Evolutionary conservation across 2,329 filamentous ascomycete genomes (phyloP), one percentile per base, ranked within the genome.

Genomic region (Trichoderma simmonsii): DNA sequence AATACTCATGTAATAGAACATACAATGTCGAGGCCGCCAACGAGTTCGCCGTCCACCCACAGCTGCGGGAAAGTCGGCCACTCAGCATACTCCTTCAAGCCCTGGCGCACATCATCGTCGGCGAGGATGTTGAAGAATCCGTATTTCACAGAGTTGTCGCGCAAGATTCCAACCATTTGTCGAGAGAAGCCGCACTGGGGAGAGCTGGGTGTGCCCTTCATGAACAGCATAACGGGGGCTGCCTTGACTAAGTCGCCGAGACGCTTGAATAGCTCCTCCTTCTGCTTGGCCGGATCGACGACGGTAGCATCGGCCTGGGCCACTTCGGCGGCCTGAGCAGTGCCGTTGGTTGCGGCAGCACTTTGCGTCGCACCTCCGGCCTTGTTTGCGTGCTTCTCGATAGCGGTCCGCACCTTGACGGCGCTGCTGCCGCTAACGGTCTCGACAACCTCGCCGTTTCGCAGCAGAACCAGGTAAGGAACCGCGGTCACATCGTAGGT

Each of bases 111-210:
- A 82, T 98, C 95, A 78, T 99, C 95, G 80, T 99, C 96, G 74
- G 96, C 96, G 77, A 99, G 83, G 75, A 99, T 99, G 81, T 99
- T 98, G 86, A 99, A 99, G 86, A 99, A 99, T 24, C 96, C 96
- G 81, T 98, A 99, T 81, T 97, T 94, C 73, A 99, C 92, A 64
- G 92, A 92, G 79, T 94, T 91, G 83, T 98, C 95, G 67, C 96
- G 89, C 77, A 99, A 84, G 61, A 99, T 89, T 30, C 86, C 90
- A 57, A 99, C 96, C 59, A 97, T 85, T 84, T 98, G 94, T 76
- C 95, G 87, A 76, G 93, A 97, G 83, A 99, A 99, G 3, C 96
- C 94, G 79, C 95, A 97, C 82, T 97, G 93, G 1, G 94, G 94
- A 36, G 90, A 88, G 75, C 91, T 93, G 0, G 94, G 94, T 3